Conservation (phyloP, 2,329 filamentous ascomycete genomes). For the Fusarium sp. region DNA sequence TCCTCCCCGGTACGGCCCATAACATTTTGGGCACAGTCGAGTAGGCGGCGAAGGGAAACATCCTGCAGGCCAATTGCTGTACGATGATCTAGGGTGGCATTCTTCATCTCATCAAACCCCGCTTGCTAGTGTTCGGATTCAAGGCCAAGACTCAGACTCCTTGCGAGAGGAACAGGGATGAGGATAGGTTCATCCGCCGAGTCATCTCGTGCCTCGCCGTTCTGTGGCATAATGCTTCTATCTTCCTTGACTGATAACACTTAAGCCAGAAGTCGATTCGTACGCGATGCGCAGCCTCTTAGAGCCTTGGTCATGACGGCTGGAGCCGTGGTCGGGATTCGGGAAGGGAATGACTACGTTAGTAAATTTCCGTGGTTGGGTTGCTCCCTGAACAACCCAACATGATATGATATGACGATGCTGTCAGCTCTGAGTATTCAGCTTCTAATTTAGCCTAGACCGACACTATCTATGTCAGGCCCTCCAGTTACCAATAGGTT, state of each 20-base stretch:
- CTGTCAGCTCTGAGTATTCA: slow-evolving; percentile 17
- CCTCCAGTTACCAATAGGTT: slow-evolving; percentile 16
- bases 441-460: slow-evolving; percentile 25
- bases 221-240: background rate
- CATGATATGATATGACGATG: slow-evolving; percentile 49
- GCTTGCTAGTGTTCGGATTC: slow-evolving; percentile 16
- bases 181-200: slow-evolving; percentile 2
- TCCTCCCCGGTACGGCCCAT: slow-evolving; percentile 34
- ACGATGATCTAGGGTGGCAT: slow-evolving; percentile 40
- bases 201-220: background rate
- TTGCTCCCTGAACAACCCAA: slow-evolving; percentile 25
- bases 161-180: slow-evolving; percentile 8
- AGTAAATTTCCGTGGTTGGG: slow-evolving; percentile 46
- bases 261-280: background rate
- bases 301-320: slow-evolving; percentile 34
- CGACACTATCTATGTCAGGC: slow-evolving; percentile 26
- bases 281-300: background rate
- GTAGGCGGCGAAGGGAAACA: slow-evolving; percentile 31
- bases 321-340: slow-evolving; percentile 35
- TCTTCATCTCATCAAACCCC: slow-evolving; percentile 46
- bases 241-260: background rate
- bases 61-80: slow-evolving; percentile 36
- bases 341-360: slow-evolving; percentile 32
- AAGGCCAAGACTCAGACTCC: slow-evolving; percentile 6
- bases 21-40: slow-evolving; percentile 35